Evolutionary conservation across 257 asterid genomes (phyloP).

Genomic region (Gentiana straminea): DNA sequence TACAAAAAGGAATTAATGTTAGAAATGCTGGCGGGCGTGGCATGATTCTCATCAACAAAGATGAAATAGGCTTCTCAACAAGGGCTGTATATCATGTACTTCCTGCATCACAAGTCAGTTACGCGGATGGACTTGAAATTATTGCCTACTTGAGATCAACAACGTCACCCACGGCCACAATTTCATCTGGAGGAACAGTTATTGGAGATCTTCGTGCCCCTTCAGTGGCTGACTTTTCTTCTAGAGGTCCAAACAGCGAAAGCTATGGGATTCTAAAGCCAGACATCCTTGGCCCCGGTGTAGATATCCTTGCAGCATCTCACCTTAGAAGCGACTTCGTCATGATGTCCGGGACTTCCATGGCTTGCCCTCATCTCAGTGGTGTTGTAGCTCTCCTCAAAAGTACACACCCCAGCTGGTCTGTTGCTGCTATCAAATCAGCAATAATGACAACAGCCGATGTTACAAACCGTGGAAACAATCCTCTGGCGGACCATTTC

Average conservation of each 20-base stretch:
- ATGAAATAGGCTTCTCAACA: not conserved
- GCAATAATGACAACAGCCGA: slow-evolving; percentile 14
- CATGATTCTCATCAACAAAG: slow-evolving; percentile 9
- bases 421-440: slow-evolving; percentile 13
- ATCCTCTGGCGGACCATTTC: slow-evolving; percentile 1
- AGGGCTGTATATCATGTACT: slow-evolving; percentile 1
- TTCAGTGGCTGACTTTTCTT: slow-evolving; percentile 7
- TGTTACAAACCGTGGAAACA: not conserved
- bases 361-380: slow-evolving; percentile 15
- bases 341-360: slow-evolving; percentile 11
- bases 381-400: slow-evolving; percentile 16
- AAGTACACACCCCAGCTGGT: slow-evolving; percentile 12
- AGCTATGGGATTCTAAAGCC: slow-evolving; percentile 13
- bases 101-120: slow-evolving; percentile 5
- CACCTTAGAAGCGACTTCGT: slow-evolving; percentile 1
- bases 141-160: slow-evolving; percentile 1
- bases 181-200: slow-evolving; percentile 5
- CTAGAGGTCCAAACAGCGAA: slow-evolving; percentile 7
- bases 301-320: slow-evolving; percentile 15
- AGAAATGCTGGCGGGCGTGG: slow-evolving; percentile 10
- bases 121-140: slow-evolving; percentile 2
- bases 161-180: not conserved
- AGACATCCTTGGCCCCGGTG: slow-evolving; percentile 15
- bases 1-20: not conserved
- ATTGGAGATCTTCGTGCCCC: slow-evolving; percentile 8